phyloP scores from a whole-genome alignment of 805 yeast species.

The Cyberlindnera amylophila region DNA sequence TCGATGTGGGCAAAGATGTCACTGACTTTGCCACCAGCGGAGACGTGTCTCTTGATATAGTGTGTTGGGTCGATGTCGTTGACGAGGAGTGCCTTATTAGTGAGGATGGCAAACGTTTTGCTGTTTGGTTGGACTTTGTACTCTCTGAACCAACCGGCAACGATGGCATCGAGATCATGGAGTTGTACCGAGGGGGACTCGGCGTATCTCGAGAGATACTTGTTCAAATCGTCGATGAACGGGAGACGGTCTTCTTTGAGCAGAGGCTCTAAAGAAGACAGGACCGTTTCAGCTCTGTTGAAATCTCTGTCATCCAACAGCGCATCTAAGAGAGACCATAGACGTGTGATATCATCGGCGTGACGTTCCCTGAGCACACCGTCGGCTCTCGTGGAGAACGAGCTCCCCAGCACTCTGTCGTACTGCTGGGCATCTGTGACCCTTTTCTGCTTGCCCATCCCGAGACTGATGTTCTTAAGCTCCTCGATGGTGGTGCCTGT shows the following conservation, averaged over 20 bases:
- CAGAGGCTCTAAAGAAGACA: slow-evolving; percentile 56
- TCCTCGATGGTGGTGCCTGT: slow-evolving; percentile 17
- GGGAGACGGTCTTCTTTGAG: slow-evolving; percentile 38
- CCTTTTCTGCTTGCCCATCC: neutral
- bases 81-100: slow-evolving; percentile 28
- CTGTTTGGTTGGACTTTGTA: slow-evolving; percentile 44
- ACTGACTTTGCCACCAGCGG: slow-evolving; percentile 26
- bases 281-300: slow-evolving; percentile 65
- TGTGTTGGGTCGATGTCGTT: slow-evolving; percentile 20
- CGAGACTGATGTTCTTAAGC: slow-evolving; percentile 14
- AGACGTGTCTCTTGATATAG: slow-evolving; percentile 27
- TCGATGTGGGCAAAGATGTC: slow-evolving; percentile 36
- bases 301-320: slow-evolving; percentile 63
- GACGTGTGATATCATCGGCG: slow-evolving; percentile 56
- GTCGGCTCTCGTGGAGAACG: slow-evolving; percentile 23
- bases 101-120: slow-evolving; percentile 56
- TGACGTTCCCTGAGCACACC: slow-evolving; percentile 23
- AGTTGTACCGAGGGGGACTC: slow-evolving; percentile 32
- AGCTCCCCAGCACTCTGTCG: slow-evolving; percentile 12
- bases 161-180: slow-evolving; percentile 41
- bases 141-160: slow-evolving; percentile 30
- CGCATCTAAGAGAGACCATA: slow-evolving; percentile 78
- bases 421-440: slow-evolving; percentile 2
- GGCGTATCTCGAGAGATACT: slow-evolving; percentile 46
- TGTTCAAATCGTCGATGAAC: slow-evolving; percentile 65